A percentile compares a stretch with the other conserved stretches of the same genome.
Conservation (phyloP, 345 rosid species). For the Euphorbia peplus region DNA sequence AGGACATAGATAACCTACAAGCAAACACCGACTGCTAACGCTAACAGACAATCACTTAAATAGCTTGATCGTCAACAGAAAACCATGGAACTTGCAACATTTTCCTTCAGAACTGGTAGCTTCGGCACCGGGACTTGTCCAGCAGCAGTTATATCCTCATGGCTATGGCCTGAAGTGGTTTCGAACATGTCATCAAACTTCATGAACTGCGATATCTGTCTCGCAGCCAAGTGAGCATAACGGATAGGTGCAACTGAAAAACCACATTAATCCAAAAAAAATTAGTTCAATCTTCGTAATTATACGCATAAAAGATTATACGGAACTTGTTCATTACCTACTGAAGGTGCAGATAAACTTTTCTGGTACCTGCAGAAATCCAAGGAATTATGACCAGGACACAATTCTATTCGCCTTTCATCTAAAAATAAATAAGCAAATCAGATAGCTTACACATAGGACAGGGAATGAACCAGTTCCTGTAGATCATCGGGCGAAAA, state of each 20-base stretch:
- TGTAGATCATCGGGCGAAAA: slow-evolving; percentile 29
- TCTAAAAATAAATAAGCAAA: background rate
- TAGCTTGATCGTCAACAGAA: slow-evolving; percentile 27
- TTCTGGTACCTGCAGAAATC: slow-evolving; percentile 24
- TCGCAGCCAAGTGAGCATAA: slow-evolving; percentile 30
- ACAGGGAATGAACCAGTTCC: slow-evolving; percentile 26
- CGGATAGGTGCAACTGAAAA: slow-evolving; percentile 26
- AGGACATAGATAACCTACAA: too few relatives aligned
- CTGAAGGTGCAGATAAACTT: slow-evolving; percentile 24
- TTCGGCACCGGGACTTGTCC: slow-evolving; percentile 24
- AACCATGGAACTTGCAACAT: slow-evolving; percentile 32
- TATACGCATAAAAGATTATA: too few relatives aligned
- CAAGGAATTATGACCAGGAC: background rate
- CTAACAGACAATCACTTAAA: too few relatives aligned
- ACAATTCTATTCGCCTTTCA: background rate
- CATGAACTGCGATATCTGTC: slow-evolving; percentile 24
- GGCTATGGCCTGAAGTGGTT: slow-evolving; percentile 30
- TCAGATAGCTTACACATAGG: slow-evolving; percentile 23
- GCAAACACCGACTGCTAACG: too few relatives aligned
- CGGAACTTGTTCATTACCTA: slow-evolving; percentile 18
- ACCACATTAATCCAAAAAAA: background rate
- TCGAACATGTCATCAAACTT: slow-evolving; percentile 30
- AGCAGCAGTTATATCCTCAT: slow-evolving; percentile 17
- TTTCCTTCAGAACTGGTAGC: slow-evolving; percentile 23
- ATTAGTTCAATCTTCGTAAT: background rate